Percentiles rank a stretch among this genome's conserved stretches.
phyloP scores from a whole-genome alignment of 1,284 basidiomycete genomes.

The Boletellus deceptivus region DNA sequence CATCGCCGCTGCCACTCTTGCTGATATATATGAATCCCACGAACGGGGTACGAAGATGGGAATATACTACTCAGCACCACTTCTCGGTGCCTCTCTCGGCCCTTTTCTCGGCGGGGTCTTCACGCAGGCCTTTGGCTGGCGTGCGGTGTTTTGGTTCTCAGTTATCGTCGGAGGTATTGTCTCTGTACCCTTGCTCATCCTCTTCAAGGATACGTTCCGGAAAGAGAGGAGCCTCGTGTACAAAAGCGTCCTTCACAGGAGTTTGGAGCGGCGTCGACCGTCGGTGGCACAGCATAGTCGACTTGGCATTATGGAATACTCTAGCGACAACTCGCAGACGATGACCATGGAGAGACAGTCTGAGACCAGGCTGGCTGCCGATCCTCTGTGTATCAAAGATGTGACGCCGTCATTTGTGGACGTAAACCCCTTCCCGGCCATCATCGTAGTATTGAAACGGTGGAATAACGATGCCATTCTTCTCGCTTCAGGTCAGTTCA shows the following conservation, averaged over 20 bases:
- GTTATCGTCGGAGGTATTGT: constrained; percentile 58
- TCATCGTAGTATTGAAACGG: constrained; percentile 56
- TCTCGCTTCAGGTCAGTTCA: constrained; percentile 38
- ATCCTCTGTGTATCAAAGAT: constrained; percentile 28
- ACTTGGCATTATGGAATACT: not conserved
- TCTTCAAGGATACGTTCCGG: constrained; percentile 83
- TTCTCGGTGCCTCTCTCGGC: constrained; percentile 62
- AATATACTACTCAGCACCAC: constrained; percentile 67
- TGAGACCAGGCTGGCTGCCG: constrained; percentile 9
- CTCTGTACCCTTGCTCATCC: constrained; percentile 56
- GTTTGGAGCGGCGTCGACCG: constrained; percentile 6
- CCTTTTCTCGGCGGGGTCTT: constrained; percentile 73
- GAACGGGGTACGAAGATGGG: constrained; percentile 83
- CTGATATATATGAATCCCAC: constrained; percentile 78
- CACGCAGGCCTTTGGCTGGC: constrained; percentile 71
- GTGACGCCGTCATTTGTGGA: constrained; percentile 64
- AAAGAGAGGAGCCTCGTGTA: constrained; percentile 77
- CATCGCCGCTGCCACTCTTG: constrained; percentile 79
- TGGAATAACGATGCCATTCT: constrained; percentile 70
- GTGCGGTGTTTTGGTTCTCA: constrained; percentile 83
- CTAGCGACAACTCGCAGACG: constrained; percentile 4
- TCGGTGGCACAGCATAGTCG: not conserved
- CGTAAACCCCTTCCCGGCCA: constrained; percentile 69
- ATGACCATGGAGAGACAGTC: not conserved
- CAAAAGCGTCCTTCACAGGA: constrained; percentile 53